A percentile compares a stretch with the other conserved stretches of the same genome.
phyloP scores from a whole-genome alignment of 2,329 filamentous ascomycete species.

The Fusarium oxysporum region DNA sequence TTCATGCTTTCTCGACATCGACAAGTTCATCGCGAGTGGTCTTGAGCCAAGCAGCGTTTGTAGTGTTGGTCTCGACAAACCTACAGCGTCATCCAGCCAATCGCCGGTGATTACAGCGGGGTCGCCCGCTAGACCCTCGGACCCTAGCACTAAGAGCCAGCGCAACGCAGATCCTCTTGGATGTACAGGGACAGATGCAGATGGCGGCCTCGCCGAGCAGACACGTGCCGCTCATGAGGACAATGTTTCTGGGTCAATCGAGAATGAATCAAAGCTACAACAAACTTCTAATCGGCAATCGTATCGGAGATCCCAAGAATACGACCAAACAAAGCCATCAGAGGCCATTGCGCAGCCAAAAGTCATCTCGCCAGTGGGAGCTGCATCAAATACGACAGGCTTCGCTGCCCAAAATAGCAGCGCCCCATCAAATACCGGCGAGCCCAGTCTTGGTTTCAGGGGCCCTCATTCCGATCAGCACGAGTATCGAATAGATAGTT shows the following conservation, averaged over 20 bases:
- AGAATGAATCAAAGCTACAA: conserved; percentile 7
- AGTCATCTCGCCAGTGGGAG: conserved; percentile 34
- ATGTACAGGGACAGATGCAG: conserved; percentile 22
- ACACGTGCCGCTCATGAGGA: conserved; percentile 34
- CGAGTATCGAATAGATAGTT: conserved; percentile 21
- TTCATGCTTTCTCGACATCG: conserved; percentile 34
- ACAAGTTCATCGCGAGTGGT: conserved; percentile 20
- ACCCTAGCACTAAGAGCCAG: conserved; percentile 23
- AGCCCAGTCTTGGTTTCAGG: conserved; percentile 38
- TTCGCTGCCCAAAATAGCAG: conserved; percentile 44
- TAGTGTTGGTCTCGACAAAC: conserved; percentile 36
- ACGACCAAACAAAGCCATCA: neutral
- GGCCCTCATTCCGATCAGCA: conserved; percentile 35
- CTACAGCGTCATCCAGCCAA: conserved; percentile 32
- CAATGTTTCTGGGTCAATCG: conserved; percentile 9
- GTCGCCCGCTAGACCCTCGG: conserved; percentile 19
- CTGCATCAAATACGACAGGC: conserved; percentile 34
- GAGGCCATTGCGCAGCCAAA: conserved; percentile 19
- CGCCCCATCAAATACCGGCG: conserved; percentile 35
- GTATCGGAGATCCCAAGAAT: neutral
- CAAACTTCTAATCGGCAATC: conserved; percentile 5
- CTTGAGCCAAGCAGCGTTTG: conserved; percentile 18
- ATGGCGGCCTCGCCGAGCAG: conserved; percentile 28
- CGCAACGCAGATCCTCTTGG: conserved; percentile 32
- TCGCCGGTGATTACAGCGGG: conserved; percentile 22